Percentiles rank a stretch among this genome's conserved stretches.
Evolutionary conservation across 2,329 filamentous ascomycete genomes (phyloP).

Genomic region (Mariannaea elegans): DNA sequence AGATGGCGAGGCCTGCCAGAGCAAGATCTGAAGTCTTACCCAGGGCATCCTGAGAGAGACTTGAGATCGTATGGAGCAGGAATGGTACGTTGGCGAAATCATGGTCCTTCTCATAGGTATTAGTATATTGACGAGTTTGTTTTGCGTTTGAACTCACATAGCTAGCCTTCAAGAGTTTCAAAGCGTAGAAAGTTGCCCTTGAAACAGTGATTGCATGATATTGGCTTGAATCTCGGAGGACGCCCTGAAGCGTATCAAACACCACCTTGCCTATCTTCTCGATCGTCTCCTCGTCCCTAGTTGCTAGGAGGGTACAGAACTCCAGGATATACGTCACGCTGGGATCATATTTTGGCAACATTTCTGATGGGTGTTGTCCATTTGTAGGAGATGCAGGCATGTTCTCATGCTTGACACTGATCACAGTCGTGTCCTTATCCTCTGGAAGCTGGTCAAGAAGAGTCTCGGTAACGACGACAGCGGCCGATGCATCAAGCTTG

Average conservation of each 20-base stretch:
- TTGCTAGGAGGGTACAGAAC: conserved; percentile 82
- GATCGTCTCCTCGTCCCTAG: conserved; percentile 79
- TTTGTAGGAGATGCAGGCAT: conserved; percentile 69
- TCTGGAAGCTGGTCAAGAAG: conserved; percentile 88
- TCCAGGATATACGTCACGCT: conserved; percentile 91
- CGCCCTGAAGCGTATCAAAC: conserved; percentile 79
- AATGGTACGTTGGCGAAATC: conserved; percentile 93
- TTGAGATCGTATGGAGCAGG: conserved; percentile 89
- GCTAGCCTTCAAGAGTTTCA: conserved; percentile 82
- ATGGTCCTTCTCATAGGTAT: conserved; percentile 68
- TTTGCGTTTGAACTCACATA: conserved; percentile 70
- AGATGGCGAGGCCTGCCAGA: conserved; percentile 80
- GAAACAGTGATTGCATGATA: conserved; percentile 87
- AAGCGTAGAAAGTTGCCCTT: conserved; percentile 84
- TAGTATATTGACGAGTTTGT: conserved; percentile 16
- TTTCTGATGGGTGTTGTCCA: conserved; percentile 46
- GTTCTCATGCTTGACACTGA: conserved; percentile 88
- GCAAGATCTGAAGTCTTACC: conserved; percentile 79
- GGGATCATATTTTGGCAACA: conserved; percentile 79
- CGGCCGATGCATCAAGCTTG: conserved; percentile 47
- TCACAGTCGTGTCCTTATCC: conserved; percentile 78
- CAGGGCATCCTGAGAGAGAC: conserved; percentile 80
- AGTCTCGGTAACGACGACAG: conserved; percentile 64
- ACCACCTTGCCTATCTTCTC: conserved; percentile 79
- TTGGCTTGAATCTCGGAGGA: conserved; percentile 80